Evolutionary conservation across 139 green algal species (phyloP).

Genomic region (Pleodorina starrii): DNA sequence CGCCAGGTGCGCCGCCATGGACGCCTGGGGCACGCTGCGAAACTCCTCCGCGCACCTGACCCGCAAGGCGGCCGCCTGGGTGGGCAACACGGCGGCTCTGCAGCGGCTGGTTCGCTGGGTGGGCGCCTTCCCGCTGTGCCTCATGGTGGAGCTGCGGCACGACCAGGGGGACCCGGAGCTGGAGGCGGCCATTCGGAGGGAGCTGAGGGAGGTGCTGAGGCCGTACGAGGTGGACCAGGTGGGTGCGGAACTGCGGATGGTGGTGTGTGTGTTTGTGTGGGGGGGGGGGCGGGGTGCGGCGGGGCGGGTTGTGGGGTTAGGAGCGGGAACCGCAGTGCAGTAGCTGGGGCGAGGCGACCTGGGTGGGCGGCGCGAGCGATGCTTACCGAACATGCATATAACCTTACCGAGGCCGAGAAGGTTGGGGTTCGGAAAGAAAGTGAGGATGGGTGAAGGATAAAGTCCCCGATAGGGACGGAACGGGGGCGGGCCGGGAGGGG

Average conservation of each 20-base stretch:
- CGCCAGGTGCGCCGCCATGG: conserved; percentile 33
- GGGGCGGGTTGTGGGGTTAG: too few relatives aligned
- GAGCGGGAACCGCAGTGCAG: too few relatives aligned
- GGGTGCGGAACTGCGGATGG: not conserved
- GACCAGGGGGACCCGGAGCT: not conserved
- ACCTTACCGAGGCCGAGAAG: too few relatives aligned
- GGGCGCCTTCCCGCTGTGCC: conserved; percentile 49
- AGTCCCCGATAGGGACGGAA: too few relatives aligned
- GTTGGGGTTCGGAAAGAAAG: too few relatives aligned
- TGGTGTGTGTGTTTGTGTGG: too few relatives aligned
- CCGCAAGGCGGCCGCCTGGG: conserved; percentile 53
- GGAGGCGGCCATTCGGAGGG: conserved; percentile 9
- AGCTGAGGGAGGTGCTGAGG: conserved; percentile 24
- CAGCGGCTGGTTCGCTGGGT: conserved; percentile 49
- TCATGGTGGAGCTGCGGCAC: conserved; percentile 52
- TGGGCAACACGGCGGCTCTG: conserved; percentile 15
- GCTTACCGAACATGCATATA: too few relatives aligned
- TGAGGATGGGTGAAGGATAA: too few relatives aligned
- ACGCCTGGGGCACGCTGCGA: conserved; percentile 47
- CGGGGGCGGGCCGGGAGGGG: too few relatives aligned
- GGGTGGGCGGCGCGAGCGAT: too few relatives aligned
- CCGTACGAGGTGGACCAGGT: conserved; percentile 41
- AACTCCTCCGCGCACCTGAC: conserved; percentile 32
- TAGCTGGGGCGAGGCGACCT: too few relatives aligned
- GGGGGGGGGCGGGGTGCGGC: too few relatives aligned